These are phyloP conservation scores for Globisporangium recalcitrans DNA, from an alignment of 352 stramenopile genomes.

Conservation along the genomic window DNA sequence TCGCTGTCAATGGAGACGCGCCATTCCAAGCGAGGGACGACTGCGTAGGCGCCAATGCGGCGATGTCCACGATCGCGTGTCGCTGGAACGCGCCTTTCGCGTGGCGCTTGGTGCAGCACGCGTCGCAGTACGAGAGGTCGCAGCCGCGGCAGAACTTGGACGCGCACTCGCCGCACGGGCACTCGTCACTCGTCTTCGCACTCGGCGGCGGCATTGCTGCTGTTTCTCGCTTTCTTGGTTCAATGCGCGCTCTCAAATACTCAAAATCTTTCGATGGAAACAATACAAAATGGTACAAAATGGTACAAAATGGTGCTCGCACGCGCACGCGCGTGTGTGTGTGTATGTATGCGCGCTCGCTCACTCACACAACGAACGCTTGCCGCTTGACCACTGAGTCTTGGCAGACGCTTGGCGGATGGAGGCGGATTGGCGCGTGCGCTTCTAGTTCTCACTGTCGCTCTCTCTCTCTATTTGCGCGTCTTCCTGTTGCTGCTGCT, in stretches of 20 bases:
- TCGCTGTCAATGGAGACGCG: constrained; percentile 5
- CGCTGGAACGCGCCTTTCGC: constrained; percentile 31
- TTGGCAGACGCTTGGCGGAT: neutral
- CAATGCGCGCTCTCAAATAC: neutral
- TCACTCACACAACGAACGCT: neutral
- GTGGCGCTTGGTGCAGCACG: constrained; percentile 27
- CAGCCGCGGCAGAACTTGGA: constrained; percentile 23
- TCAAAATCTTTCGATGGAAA: constrained; percentile 5
- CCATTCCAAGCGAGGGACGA: neutral
- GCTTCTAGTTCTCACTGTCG: neutral
- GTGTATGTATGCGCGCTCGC: neutral
- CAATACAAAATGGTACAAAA: constrained; percentile 9
- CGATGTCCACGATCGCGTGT: constrained; percentile 20
- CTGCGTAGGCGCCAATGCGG: neutral
- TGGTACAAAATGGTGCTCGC: neutral
- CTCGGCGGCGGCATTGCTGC: neutral
- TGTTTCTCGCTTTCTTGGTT: neutral
- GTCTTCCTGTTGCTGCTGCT: neutral
- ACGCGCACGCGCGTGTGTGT: neutral
- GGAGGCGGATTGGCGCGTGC: neutral
- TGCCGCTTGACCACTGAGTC: neutral
- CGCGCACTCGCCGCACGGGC: constrained; percentile 22
- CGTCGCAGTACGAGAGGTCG: constrained; percentile 31
- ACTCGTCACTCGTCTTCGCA: constrained; percentile 7
- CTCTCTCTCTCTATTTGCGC: neutral